Percentiles rank a stretch among this genome's conserved stretches.
Conservation (phyloP, 176 grass and related monocot genomes). For the Aechmea fasciata region DNA sequence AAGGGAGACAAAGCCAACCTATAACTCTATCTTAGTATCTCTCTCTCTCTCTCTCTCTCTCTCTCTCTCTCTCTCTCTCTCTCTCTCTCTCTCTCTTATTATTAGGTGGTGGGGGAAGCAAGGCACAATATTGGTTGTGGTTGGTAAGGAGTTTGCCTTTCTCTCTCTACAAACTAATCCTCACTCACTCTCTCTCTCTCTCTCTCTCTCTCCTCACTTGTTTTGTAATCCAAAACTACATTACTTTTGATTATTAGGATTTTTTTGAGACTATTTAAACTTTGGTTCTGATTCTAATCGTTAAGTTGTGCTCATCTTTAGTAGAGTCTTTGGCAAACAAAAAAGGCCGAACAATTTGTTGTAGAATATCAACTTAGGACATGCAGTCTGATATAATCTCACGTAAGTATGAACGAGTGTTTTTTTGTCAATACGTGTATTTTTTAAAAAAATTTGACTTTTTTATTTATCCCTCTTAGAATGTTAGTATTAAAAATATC, state of each 20-base stretch:
- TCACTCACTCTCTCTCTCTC: too few species aligned
- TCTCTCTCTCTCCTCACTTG: not conserved
- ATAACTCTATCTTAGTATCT: not conserved
- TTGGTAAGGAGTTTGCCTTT: not conserved
- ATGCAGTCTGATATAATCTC: too few species aligned
- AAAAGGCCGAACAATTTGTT: too few species aligned
- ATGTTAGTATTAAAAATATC: too few species aligned
- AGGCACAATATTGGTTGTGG: not conserved
- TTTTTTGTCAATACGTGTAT: too few species aligned
- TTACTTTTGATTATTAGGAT: not conserved
- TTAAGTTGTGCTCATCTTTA: not conserved
- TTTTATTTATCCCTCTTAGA: too few species aligned
- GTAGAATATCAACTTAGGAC: too few species aligned
- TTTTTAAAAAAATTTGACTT: too few species aligned
- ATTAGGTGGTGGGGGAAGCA: conserved; percentile 1
- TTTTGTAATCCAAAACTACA: not conserved
- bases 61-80: not conserved
- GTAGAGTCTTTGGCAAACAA: not conserved
- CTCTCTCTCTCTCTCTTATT: too few species aligned
- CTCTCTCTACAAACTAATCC: not conserved
- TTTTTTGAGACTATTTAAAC: not conserved
- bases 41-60: not conserved
- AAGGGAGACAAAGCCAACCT: conserved; percentile 1
- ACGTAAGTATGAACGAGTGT: too few species aligned
- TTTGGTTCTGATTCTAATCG: not conserved